These are phyloP conservation scores for Fusarium haematococcum DNA, from an alignment of 2,329 filamentous ascomycete species.

Conservation along the genomic window DNA sequence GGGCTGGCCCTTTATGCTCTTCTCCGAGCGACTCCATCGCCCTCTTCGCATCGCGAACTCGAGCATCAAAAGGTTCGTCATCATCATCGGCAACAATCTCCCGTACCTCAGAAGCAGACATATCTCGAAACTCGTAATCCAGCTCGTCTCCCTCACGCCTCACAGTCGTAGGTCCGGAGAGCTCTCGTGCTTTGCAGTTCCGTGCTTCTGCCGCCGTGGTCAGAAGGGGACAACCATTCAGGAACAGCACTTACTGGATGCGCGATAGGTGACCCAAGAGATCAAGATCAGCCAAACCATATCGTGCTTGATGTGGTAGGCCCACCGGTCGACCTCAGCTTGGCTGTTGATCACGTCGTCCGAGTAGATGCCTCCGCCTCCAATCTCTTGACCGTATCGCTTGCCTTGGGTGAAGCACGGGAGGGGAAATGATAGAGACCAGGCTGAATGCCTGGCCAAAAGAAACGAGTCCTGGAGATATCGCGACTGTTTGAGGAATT, in stretches of 20 bases:
- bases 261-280: not conserved
- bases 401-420: not conserved
- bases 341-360: conserved; percentile 10
- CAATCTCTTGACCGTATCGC: not conserved
- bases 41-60: not conserved
- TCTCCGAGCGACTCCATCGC: not conserved
- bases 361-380: not conserved
- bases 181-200: too few species aligned
- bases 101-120: not conserved
- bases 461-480: not conserved
- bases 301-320: not conserved
- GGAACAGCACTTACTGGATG: not conserved
- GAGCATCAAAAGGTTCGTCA: not conserved
- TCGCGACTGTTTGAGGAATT: not conserved
- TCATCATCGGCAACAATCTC: not conserved
- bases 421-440: not conserved
- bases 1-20: not conserved
- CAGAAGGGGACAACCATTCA: not conserved
- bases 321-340: conserved; percentile 7
- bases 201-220: not conserved
- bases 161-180: not conserved
- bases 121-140: conserved; percentile 13
- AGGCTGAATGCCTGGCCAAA: not conserved
- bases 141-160: conserved; percentile 9
- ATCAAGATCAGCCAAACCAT: not conserved